Base-by-base conservation (phyloP, 352 stramenopile genomes). In the Globisporangium perplexum region DNA sequence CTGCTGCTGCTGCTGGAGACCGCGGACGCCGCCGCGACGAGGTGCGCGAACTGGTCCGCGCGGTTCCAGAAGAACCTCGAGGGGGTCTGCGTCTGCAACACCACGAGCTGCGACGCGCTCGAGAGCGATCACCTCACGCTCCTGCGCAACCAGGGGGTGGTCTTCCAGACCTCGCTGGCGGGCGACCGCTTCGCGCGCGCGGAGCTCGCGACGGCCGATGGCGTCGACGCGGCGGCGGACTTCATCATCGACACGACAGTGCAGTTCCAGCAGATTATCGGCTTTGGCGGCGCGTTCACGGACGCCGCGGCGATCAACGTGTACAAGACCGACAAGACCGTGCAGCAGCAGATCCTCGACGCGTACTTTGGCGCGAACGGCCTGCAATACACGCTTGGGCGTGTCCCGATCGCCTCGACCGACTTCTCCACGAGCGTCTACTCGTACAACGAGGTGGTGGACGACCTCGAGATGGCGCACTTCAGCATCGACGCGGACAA, bases 261-360 rank as follows among this genome's bases (percentile, higher is more conserved):
- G 24, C 84, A 59, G 48, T 88, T 74, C 68, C 77, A 96, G 65
- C 67, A 81, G 55, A 94, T 97, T 41, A 70, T 86, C 30, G 88
- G 88, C 11, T 97, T 97, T 55, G 88, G 88, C 14, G 88, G 86
- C 15, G 85, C 88, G 23, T 96, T 96, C 71, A 97, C 88, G 12
- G 88, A 97, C 55, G 63, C 84, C 6, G 72, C 85, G 36, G 71
- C 85, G 26, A 83, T 92, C 57, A 93, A 95, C 51, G 65, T 95
- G 43, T 77, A 86, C 57, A 62, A 76, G 57, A 67, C 96, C 38
- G 57, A 69, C 7, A 47, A 65, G 4, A 61, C 52, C 14, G 54
- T 93, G 7, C 84, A 95, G 52, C 60, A 87, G 24, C 59, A 76
- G 31, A 57, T 94, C 33, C 46, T 95, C 31, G 70, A 95, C 50